phyloP scores from a whole-genome alignment of 2,329 filamentous ascomycete genomes.

The Hypocrella siamensis region DNA sequence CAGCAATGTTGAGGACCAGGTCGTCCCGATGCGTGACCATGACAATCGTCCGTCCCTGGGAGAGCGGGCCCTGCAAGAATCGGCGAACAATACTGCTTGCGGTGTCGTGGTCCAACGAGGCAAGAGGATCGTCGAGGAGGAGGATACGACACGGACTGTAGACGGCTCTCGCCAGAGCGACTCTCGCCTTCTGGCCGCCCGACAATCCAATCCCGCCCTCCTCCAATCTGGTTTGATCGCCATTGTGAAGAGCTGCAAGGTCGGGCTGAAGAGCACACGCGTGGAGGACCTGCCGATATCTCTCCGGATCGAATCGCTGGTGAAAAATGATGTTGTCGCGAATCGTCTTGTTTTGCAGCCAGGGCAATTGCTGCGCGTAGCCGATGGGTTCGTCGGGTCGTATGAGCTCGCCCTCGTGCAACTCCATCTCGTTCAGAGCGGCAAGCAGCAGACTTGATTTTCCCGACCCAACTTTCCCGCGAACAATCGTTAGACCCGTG shows the following conservation, averaged over 20 bases:
- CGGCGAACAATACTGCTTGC: conserved; percentile 45
- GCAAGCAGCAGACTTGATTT: conserved; percentile 46
- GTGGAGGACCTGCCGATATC: conserved; percentile 45
- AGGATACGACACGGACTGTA: conserved; percentile 42
- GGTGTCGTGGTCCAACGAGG: conserved; percentile 46
- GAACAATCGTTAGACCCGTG: conserved; percentile 37
- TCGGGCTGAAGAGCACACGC: conserved; percentile 44
- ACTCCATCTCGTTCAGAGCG: conserved; percentile 50
- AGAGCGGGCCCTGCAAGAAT: conserved; percentile 42
- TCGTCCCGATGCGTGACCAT: conserved; percentile 71
- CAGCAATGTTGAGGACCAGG: conserved; percentile 55
- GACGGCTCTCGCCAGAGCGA: conserved; percentile 45
- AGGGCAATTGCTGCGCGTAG: conserved; percentile 45
- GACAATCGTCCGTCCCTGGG: conserved; percentile 53
- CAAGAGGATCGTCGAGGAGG: conserved; percentile 47
- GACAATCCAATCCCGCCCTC: conserved; percentile 48
- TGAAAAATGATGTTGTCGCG: conserved; percentile 50
- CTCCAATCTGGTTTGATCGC: conserved; percentile 43
- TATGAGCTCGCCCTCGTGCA: conserved; percentile 32
- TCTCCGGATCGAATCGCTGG: conserved; percentile 31
- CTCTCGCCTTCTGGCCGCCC: conserved; percentile 46
- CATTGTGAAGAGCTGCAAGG: conserved; percentile 36
- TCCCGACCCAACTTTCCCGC: conserved; percentile 43
- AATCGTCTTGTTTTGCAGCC: conserved; percentile 51
- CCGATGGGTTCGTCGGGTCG: conserved; percentile 34